phyloP scores from a whole-genome alignment of 768 basidiomycete genomes.

The Cyclocybe aegerita region DNA sequence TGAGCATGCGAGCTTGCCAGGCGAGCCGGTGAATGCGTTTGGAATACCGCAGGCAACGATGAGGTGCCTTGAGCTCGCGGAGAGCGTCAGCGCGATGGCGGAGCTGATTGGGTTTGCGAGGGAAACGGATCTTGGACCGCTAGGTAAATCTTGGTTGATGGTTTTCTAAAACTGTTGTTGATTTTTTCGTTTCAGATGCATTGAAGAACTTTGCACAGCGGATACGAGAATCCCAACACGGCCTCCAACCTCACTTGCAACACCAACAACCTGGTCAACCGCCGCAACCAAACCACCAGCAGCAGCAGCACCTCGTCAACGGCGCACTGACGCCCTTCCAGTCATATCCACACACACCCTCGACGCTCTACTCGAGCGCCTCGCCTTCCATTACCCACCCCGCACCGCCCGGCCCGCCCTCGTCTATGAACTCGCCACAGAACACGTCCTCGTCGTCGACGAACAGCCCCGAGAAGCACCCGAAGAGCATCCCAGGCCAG shows the following conservation, averaged over 20 bases:
- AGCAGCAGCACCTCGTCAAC: no score
- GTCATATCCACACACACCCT: conserved; percentile 21
- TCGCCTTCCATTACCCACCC: conserved; percentile 48
- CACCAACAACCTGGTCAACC: conserved; percentile 16
- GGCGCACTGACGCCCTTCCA: conserved; percentile 14
- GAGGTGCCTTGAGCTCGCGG: conserved; percentile 86
- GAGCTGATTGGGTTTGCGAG: conserved; percentile 70
- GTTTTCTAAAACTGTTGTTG: conserved; percentile 2
- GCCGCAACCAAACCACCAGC: background rate
- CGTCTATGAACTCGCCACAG: conserved; percentile 45
- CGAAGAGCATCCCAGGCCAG: conserved; percentile 50
- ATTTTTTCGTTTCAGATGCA: conserved; percentile 30
- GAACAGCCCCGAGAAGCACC: conserved; percentile 62
- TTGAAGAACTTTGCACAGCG: conserved; percentile 37
- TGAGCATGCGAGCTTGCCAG: conserved; percentile 65
- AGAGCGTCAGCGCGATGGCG: conserved; percentile 79
- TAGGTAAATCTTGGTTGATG: conserved; percentile 50
- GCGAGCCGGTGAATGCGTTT: conserved; percentile 85
- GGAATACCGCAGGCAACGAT: conserved; percentile 88
- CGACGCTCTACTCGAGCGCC: conserved; percentile 51
- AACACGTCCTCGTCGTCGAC: conserved; percentile 47
- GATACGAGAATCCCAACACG: conserved; percentile 34
- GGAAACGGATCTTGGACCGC: conserved; percentile 55
- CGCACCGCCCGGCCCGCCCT: conserved; percentile 24
- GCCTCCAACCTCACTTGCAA: conserved; percentile 9